Base-by-base conservation (phyloP, 2,329 filamentous ascomycete species). In the Cercospora sp. region DNA sequence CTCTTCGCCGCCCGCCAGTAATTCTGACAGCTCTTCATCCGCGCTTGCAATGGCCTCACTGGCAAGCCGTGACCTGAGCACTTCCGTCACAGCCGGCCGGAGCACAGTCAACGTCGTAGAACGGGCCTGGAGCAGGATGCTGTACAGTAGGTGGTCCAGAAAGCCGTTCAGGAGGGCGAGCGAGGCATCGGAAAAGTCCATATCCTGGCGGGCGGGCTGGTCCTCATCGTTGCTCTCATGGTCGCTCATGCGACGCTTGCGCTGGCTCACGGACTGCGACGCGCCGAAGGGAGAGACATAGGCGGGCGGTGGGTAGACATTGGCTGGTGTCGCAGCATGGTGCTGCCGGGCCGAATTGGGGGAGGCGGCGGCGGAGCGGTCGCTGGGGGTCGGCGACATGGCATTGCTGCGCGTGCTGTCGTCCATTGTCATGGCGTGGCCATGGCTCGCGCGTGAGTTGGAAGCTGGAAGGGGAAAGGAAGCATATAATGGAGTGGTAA, bases 231-330 rank as follows among this genome's bases (percentile, higher is more conserved):
- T 86, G 69, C 90, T 86, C 55, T 73, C 74, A 48, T 71, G 72
- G 57, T 75, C 74, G 66, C 68, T 89, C 88, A 85, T 90, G 90
- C 61, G 88, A 84, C 89, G 88, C 67, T 89, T 86, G 76, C 91
- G 90, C 76, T 93, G 93, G 67, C 92, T 94, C 73, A 98, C 90
- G 70, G 97, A 94, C 78, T 97, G 93, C 18, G 92, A 93, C 62
- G 94, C 95, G 67, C 94, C 93, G 57, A 93, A 90, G 33, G 89
- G 85, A 58, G 94, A 94, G 75, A 99, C 94, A 81, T 96, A 99
- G 18, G 89, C 91, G 31, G 95, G 90, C 72, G 90, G 84, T 9
- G 94, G 95, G 57, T 89, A 89, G 67, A 94, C 72, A 57, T 75
- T 73, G 48, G 69, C 62, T 8, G 75, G 73, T 31, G 64, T 70